Percentiles rank a stretch among this genome's conserved stretches.
Evolutionary conservation across 768 basidiomycete species (phyloP).

Genomic region (Mycena rebaudengoi): DNA sequence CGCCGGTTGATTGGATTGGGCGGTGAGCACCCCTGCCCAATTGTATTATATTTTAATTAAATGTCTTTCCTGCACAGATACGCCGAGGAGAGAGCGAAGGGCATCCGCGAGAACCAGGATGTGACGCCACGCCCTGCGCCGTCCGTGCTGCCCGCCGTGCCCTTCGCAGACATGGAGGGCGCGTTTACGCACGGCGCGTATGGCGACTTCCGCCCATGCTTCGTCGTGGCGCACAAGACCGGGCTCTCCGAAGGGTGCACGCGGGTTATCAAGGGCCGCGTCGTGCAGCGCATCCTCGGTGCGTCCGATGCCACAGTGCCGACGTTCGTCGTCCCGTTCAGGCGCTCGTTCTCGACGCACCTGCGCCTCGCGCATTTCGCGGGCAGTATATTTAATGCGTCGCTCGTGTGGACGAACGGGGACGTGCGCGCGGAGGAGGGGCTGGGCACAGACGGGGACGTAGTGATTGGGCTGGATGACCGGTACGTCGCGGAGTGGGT

Average conservation of each 20-base stretch:
- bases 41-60: background rate
- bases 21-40: slow-evolving; percentile 38
- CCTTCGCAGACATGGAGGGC: slow-evolving; percentile 34
- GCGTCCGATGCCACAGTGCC: slow-evolving; percentile 28
- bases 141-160: slow-evolving; percentile 31
- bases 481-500: slow-evolving; percentile 51
- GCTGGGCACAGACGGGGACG: slow-evolving; percentile 39
- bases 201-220: slow-evolving; percentile 44
- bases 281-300: slow-evolving; percentile 41
- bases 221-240: slow-evolving; percentile 27
- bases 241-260: slow-evolving; percentile 27
- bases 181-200: slow-evolving; percentile 47
- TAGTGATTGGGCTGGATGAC: slow-evolving; percentile 46
- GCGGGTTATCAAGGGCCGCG: slow-evolving; percentile 30
- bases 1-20: slow-evolving; percentile 53
- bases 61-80: slow-evolving; percentile 32
- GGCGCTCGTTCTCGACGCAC: slow-evolving; percentile 45
- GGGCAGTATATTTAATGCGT: slow-evolving; percentile 50
- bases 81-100: slow-evolving; percentile 31
- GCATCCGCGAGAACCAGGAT: slow-evolving; percentile 29
- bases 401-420: slow-evolving; percentile 46
- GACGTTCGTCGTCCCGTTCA: slow-evolving; percentile 45
- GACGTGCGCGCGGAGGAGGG: slow-evolving; percentile 39
- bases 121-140: slow-evolving; percentile 34
- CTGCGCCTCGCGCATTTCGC: slow-evolving; percentile 47